Evolutionary conservation across 192 early-diverging fungal genomes (phyloP), one percentile per base, ranked within the genome.

Genomic region (Coemansia sp.): DNA sequence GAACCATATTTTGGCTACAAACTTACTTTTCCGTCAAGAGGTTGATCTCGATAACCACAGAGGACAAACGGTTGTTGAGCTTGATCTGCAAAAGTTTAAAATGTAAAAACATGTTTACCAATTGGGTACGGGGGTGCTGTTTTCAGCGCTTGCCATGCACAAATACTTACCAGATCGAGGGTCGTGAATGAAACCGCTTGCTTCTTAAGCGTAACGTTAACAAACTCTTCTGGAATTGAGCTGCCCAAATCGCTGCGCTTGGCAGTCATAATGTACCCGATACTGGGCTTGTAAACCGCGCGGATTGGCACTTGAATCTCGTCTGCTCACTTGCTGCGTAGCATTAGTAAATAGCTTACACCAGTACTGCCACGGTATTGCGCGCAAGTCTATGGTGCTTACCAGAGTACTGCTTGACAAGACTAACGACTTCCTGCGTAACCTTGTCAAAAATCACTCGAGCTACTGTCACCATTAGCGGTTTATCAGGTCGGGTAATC

Each of bases 41-140:
- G 57, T 85, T 92, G 11, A 94, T 86, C 53, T 96, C 94, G 17
- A 81, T 78, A 35, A 93, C 64, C 0, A 90, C 90, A 22, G 93
- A 88, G 11, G 86, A 69, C 7, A 96, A 84, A 10, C 89, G 82
- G 15, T 83, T 84, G 58, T 96, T 96, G 47, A 82, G 82, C 72
- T 90, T 84, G 36, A 88, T 57, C 83, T 87, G 66, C 27, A 19
- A 14, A 10, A 49, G 19, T 6, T 25, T 12, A 35, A 6, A 32
- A 10, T 17, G 2, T 52, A 23, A 30, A 46, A 22, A 21, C 29
- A 47, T 25, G 6, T 11, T 28, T 34, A 25, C 50, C 5, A 27
- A 8, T 25, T n/a, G 45, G n/a, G 25, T 12, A 28, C n/a, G n/a
- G n/a, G n/a, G n/a, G n/a, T n/a, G n/a, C n/a, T n/a, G n/a, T n/a